Evolutionary conservation across 179 eudicot species (phyloP).

Genomic region (Sideroxylon spinosum): DNA sequence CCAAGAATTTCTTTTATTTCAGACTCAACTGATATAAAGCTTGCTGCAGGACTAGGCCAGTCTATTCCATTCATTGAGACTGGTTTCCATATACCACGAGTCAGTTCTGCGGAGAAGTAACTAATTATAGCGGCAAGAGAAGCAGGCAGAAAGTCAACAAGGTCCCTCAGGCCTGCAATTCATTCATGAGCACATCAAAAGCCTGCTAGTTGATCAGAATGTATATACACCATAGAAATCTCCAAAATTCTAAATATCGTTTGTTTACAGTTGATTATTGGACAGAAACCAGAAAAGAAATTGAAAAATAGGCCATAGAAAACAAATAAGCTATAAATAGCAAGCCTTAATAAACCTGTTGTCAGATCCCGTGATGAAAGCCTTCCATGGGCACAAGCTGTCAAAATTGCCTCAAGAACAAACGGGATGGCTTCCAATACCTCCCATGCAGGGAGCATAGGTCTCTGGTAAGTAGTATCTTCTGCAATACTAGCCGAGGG

Average conservation of each 20-base stretch:
- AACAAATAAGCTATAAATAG: constrained; percentile 7
- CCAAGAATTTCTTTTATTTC: constrained; percentile 38
- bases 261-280: too few relatives aligned
- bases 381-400: constrained; percentile 42
- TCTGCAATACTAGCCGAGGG: constrained; percentile 22
- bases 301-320: not conserved
- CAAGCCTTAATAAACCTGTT: constrained; percentile 28
- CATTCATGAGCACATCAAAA: constrained; percentile 12
- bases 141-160: constrained; percentile 46
- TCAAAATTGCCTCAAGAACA: constrained; percentile 36
- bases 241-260: not conserved
- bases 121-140: constrained; percentile 40
- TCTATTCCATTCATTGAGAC: constrained; percentile 45
- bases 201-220: not conserved
- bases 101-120: constrained; percentile 47
- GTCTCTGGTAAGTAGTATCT: constrained; percentile 21
- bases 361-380: constrained; percentile 38
- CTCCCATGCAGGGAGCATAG: constrained; percentile 42
- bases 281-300: not conserved
- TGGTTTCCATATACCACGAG: constrained; percentile 45
- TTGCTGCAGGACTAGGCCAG: constrained; percentile 50
- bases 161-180: constrained; percentile 38
- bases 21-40: constrained; percentile 25
- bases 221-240: not conserved
- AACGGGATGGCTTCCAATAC: constrained; percentile 46